Evolutionary conservation across 148 eudicot genomes (phyloP).

Genomic region (Talinum fruticosum): DNA sequence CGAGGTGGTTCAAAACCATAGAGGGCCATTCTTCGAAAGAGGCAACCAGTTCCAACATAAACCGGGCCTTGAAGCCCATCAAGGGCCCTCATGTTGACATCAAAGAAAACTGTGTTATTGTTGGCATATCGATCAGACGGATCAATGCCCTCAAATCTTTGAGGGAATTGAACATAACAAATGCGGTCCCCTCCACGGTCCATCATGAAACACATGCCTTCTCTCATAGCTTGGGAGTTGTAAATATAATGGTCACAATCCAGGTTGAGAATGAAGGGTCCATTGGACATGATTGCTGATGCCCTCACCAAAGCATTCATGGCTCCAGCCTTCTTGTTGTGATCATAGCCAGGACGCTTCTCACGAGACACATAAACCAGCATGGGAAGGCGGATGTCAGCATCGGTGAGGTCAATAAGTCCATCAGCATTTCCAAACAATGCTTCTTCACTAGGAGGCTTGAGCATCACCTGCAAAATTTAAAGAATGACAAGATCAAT

Average conservation of each 20-base stretch:
- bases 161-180: constrained; percentile 86
- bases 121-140: constrained; percentile 91
- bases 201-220: constrained; percentile 95
- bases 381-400: constrained; percentile 91
- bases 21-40: constrained; percentile 77
- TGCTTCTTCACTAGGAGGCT: constrained; percentile 80
- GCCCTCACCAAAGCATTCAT: constrained; percentile 93
- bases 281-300: constrained; percentile 93
- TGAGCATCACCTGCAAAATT: constrained; percentile 76
- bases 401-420: constrained; percentile 56
- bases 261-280: constrained; percentile 75
- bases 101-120: constrained; percentile 90
- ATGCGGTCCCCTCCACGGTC: constrained; percentile 88
- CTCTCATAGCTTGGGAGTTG: constrained; percentile 81
- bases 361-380: constrained; percentile 90
- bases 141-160: constrained; percentile 82
- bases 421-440: constrained; percentile 51
- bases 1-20: constrained; percentile 95
- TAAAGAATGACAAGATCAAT: constrained; percentile 13
- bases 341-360: constrained; percentile 90
- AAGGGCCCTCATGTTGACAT: constrained; percentile 89
- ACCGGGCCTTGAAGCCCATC: constrained; percentile 96
- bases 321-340: constrained; percentile 96
- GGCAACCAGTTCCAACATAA: constrained; percentile 93
- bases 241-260: constrained; percentile 90